Evolutionary conservation across 768 basidiomycete genomes (phyloP).

Genomic region (Butyriboletus loyo): DNA sequence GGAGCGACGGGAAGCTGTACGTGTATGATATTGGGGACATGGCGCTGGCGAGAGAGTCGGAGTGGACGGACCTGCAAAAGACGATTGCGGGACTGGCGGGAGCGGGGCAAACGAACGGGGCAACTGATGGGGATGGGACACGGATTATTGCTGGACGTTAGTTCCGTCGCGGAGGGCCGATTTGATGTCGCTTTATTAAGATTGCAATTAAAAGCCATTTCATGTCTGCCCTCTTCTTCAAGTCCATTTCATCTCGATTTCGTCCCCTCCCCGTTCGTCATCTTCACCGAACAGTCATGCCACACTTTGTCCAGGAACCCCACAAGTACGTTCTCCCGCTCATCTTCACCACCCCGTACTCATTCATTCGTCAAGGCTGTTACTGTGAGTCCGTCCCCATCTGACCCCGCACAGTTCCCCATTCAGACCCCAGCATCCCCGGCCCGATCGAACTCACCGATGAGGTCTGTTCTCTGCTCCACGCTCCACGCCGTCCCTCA

Average conservation of each 20-base stretch:
- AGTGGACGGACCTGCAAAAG: conserved; percentile 93
- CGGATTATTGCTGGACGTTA: conserved; percentile 36
- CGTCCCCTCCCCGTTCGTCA: neutral
- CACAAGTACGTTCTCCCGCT: conserved; percentile 43
- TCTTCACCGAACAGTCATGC: conserved; percentile 10
- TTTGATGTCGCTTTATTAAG: neutral
- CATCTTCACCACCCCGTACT: conserved; percentile 18
- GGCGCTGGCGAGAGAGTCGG: conserved; percentile 81
- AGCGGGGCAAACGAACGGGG: conserved; percentile 44
- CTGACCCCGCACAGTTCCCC: neutral
- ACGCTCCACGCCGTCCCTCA: neutral
- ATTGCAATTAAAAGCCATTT: no score
- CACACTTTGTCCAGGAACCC: conserved; percentile 34
- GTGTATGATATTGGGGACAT: conserved; percentile 95
- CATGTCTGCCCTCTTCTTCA: conserved; percentile 6
- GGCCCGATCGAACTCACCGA: conserved; percentile 65
- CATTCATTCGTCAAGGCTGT: conserved; percentile 37
- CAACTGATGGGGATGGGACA: conserved; percentile 27
- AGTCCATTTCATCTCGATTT: neutral
- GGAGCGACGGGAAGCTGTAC: conserved; percentile 89
- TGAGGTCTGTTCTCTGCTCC: conserved; percentile 38
- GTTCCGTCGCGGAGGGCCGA: conserved; percentile 18
- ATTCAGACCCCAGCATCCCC: conserved; percentile 44
- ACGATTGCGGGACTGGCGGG: conserved; percentile 67
- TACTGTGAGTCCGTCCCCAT: conserved; percentile 37